phyloP scores from a whole-genome alignment of 768 basidiomycete genomes.

The Tricholomella constricta region DNA sequence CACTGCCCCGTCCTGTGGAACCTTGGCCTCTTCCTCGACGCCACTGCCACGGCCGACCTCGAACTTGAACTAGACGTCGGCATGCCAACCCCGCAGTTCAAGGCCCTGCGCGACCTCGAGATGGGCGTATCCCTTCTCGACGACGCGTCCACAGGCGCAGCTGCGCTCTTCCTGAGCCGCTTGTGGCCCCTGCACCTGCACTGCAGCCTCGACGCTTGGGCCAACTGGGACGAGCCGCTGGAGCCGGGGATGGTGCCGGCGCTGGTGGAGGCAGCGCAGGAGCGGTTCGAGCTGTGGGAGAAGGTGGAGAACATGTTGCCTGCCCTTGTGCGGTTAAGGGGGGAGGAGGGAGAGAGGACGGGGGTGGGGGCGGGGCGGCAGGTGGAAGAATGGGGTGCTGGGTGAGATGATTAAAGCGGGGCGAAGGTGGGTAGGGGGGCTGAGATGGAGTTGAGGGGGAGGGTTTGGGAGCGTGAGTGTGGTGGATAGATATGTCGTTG shows the following conservation, averaged over 20 bases:
- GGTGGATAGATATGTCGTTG: too few species aligned
- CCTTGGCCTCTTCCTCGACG: constrained; percentile 44
- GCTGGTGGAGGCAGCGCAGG: constrained; percentile 15
- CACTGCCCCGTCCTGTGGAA: constrained; percentile 39
- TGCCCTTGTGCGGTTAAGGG: constrained; percentile 53
- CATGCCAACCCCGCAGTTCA: constrained; percentile 29
- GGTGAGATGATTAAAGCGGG: constrained; percentile 33
- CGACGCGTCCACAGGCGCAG: constrained; percentile 38
- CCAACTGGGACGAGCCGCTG: constrained; percentile 50
- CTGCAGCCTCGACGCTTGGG: constrained; percentile 45
- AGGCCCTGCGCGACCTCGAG: constrained; percentile 37
- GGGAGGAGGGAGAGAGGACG: constrained; percentile 40
- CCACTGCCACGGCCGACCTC: constrained; percentile 26
- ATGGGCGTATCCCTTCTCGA: constrained; percentile 57
- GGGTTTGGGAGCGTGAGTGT: too few species aligned
- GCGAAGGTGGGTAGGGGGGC: too few species aligned
- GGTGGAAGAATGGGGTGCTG: constrained; percentile 45
- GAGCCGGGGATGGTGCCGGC: constrained; percentile 4
- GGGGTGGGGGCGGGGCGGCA: constrained; percentile 35
- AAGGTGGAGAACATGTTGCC: constrained; percentile 38
- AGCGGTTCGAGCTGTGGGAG: constrained; percentile 39
- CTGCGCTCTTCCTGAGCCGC: constrained; percentile 55
- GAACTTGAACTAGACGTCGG: constrained; percentile 13
- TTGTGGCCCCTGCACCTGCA: constrained; percentile 38
- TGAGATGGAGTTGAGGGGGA: background rate